These are phyloP conservation scores for Vairimorpha ceranae DNA, from an alignment of 371 early-diverging fungal genomes.

Conservation along the genomic window DNA sequence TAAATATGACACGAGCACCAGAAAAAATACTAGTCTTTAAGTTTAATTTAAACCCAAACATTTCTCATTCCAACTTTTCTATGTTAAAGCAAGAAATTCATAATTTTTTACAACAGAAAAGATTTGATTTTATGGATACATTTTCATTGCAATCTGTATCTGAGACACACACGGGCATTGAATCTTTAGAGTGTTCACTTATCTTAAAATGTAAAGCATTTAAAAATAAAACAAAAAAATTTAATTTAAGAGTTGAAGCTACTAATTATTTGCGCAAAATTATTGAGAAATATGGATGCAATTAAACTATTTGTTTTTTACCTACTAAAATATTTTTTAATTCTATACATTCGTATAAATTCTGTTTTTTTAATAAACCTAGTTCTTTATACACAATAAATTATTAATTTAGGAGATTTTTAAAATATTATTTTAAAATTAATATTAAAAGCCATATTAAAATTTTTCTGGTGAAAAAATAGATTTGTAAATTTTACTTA, in stretches of 20 bases:
- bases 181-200: slow-evolving; percentile 48
- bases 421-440: too few relatives aligned
- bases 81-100: slow-evolving; percentile 54
- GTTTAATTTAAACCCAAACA: slow-evolving; percentile 48
- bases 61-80: slow-evolving; percentile 33
- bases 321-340: too few relatives aligned
- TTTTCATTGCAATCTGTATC: slow-evolving; percentile 58
- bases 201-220: slow-evolving; percentile 56
- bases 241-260: slow-evolving; percentile 58
- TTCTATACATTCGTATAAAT: too few relatives aligned
- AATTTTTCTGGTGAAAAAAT: too few relatives aligned
- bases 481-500: too few relatives aligned
- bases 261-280: slow-evolving; percentile 45
- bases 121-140: slow-evolving; percentile 56
- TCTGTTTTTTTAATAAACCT: too few relatives aligned
- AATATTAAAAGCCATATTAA: too few relatives aligned
- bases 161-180: slow-evolving; percentile 46
- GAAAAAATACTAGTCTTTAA: slow-evolving; percentile 61
- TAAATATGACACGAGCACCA: slow-evolving; percentile 63
- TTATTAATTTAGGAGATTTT: too few relatives aligned
- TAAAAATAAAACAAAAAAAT: slow-evolving; percentile 57
- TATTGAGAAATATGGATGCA: slow-evolving; percentile 23
- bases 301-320: too few relatives aligned
- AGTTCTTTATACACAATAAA: too few relatives aligned
- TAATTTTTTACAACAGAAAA: slow-evolving; percentile 41